Conservation (phyloP, 352 stramenopile genomes). For the Pythium sukuiense region DNA sequence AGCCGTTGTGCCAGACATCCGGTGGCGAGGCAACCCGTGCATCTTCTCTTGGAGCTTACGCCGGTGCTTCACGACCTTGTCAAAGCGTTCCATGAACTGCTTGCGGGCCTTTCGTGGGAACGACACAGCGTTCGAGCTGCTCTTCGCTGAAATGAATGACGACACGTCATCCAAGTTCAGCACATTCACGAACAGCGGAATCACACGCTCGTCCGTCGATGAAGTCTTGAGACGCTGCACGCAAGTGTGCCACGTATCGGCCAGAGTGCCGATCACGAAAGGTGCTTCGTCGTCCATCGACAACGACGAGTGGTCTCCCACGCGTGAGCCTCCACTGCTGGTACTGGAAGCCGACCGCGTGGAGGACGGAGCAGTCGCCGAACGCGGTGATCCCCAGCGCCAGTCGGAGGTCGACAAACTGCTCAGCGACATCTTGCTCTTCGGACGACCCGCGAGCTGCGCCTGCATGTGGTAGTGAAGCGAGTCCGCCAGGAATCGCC, state of each 20-base stretch:
- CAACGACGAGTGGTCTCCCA: neutral
- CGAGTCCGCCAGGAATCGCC: constrained; percentile 67
- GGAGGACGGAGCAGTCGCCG: constrained; percentile 21
- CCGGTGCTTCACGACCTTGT: constrained; percentile 63
- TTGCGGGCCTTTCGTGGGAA: constrained; percentile 76
- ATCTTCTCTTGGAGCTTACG: constrained; percentile 55
- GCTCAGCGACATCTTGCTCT: constrained; percentile 53
- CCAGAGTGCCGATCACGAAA: constrained; percentile 65
- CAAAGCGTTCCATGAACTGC: constrained; percentile 72
- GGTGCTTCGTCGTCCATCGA: constrained; percentile 46
- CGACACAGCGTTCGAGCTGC: constrained; percentile 49
- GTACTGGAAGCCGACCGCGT: constrained; percentile 19
- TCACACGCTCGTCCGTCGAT: constrained; percentile 49
- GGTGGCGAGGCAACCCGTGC: neutral
- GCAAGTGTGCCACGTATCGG: constrained; percentile 70
- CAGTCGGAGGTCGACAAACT: constrained; percentile 60
- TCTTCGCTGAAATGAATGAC: constrained; percentile 55
- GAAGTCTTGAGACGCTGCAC: constrained; percentile 46
- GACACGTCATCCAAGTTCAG: constrained; percentile 64
- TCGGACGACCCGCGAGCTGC: constrained; percentile 50
- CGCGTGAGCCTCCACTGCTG: constrained; percentile 13
- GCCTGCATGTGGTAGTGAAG: constrained; percentile 54
- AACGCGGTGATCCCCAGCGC: constrained; percentile 49
- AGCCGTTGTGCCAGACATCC: neutral
- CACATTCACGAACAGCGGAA: constrained; percentile 63